Conservation (phyloP, 257 asterid genomes). For the Salvia miltiorrhiza region DNA sequence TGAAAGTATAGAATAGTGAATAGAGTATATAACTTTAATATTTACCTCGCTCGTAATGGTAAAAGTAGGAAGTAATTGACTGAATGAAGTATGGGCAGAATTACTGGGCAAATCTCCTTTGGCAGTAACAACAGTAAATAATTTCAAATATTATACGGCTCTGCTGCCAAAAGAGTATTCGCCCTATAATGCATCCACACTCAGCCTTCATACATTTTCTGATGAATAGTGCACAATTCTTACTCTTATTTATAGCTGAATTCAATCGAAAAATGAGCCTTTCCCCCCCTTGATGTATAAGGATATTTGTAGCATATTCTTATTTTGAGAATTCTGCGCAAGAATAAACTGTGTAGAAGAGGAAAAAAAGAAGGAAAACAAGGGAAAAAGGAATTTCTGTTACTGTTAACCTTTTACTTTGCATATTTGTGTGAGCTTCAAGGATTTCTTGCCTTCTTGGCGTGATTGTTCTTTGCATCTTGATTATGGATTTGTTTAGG, state of each 20-base stretch:
- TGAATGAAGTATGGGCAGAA: not conserved
- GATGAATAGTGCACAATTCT: not conserved
- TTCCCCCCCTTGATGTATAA: not conserved
- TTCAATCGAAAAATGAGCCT: not conserved
- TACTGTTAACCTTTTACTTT: not conserved
- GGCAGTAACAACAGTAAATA: not conserved
- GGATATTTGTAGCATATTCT: constrained; percentile 12
- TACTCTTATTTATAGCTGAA: not conserved
- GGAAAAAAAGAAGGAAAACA: not conserved
- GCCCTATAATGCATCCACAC: constrained; percentile 9
- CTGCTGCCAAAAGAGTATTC: constrained; percentile 6
- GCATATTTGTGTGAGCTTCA: not conserved
- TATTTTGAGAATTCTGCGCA: not conserved
- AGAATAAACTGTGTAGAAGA: not conserved
- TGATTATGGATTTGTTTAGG: too few relatives aligned
- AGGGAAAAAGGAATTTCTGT: not conserved
- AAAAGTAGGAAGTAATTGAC: not conserved
- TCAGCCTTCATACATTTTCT: not conserved
- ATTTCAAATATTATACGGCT: not conserved
- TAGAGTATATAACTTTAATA: not conserved
- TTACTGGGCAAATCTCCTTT: constrained; percentile 17
- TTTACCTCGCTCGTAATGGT: not conserved
- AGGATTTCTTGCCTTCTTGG: not conserved
- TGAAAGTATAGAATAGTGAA: too few relatives aligned
- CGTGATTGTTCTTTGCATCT: too few relatives aligned